phyloP scores from a whole-genome alignment of 345 rosid species.

The Hibiscus syriacus region DNA sequence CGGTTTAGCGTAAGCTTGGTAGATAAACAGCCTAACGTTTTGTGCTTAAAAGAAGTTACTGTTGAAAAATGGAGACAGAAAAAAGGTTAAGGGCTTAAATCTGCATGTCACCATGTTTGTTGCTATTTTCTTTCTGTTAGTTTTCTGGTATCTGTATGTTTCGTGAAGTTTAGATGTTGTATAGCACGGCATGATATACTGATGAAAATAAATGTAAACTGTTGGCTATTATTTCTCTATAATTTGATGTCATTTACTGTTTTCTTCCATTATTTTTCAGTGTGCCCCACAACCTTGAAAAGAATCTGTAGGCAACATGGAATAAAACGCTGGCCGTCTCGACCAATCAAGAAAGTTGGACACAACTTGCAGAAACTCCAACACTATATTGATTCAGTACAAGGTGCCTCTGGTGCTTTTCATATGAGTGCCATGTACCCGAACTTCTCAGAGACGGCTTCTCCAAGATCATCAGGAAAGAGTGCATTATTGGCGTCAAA shows the following conservation, averaged over 20 bases:
- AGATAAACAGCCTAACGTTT: not conserved
- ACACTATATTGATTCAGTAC: slow-evolving; percentile 65
- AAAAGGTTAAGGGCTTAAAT: not conserved
- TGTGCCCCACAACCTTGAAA: slow-evolving; percentile 97
- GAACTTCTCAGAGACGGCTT: slow-evolving; percentile 56
- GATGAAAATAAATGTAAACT: not conserved
- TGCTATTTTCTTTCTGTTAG: not conserved
- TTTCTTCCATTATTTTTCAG: slow-evolving; percentile 38
- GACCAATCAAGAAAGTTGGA: slow-evolving; percentile 86
- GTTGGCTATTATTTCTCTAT: not conserved
- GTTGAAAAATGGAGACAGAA: not conserved
- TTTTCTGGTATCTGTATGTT: not conserved
- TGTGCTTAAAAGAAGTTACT: not conserved
- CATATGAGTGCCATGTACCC: slow-evolving; percentile 60
- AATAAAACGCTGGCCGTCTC: slow-evolving; percentile 92
- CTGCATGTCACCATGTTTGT: not conserved
- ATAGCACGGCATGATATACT: not conserved
- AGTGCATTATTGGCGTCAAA: slow-evolving; percentile 15
- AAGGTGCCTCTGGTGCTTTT: no score
- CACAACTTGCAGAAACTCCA: slow-evolving; percentile 79
- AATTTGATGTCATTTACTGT: slow-evolving; percentile 9
- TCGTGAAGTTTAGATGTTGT: not conserved
- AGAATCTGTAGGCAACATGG: no score
- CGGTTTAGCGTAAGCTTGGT: not conserved
- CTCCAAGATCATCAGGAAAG: slow-evolving; percentile 34